phyloP scores from a whole-genome alignment of 257 asterid genomes.

The Ballota nigra region DNA sequence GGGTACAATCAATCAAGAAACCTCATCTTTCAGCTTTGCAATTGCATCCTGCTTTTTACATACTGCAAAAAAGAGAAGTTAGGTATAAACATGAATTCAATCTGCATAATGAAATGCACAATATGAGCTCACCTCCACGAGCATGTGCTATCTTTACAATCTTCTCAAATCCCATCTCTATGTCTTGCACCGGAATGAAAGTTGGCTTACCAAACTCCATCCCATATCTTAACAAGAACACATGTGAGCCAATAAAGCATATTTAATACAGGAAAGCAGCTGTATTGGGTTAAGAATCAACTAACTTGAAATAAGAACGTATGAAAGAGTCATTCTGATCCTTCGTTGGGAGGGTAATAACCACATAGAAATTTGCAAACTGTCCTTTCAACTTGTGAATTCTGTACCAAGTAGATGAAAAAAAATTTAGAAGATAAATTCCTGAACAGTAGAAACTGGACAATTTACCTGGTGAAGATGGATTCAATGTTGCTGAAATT shows the following conservation, averaged over 20 bases:
- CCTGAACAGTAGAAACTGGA: slow-evolving; percentile 4
- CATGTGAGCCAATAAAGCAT: slow-evolving; percentile 13
- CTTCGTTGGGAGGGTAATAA: slow-evolving; percentile 75
- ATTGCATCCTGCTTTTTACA: slow-evolving; percentile 76
- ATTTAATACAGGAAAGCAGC: neutral
- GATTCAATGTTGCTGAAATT: slow-evolving; percentile 34
- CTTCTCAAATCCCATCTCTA: slow-evolving; percentile 95
- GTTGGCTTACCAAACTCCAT: slow-evolving; percentile 85
- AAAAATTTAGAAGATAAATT: neutral
- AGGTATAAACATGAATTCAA: neutral
- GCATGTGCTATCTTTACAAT: slow-evolving; percentile 84
- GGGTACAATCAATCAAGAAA: slow-evolving; percentile 28
- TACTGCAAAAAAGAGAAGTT: slow-evolving; percentile 43
- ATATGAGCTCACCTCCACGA: slow-evolving; percentile 68
- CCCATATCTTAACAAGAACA: slow-evolving; percentile 46
- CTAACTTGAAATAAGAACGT: slow-evolving; percentile 78
- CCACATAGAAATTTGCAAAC: slow-evolving; percentile 84
- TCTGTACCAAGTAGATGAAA: slow-evolving; percentile 40
- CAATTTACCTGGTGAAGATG: slow-evolving; percentile 56
- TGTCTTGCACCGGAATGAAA: slow-evolving; percentile 75
- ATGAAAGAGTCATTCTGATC: slow-evolving; percentile 69
- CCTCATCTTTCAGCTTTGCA: slow-evolving; percentile 77
- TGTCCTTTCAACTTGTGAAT: slow-evolving; percentile 72
- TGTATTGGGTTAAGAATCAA: slow-evolving; percentile 8
- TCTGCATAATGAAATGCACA: slow-evolving; percentile 15